phyloP scores from a whole-genome alignment of 2,329 filamentous ascomycete genomes.

The Aspergillus tanneri region DNA sequence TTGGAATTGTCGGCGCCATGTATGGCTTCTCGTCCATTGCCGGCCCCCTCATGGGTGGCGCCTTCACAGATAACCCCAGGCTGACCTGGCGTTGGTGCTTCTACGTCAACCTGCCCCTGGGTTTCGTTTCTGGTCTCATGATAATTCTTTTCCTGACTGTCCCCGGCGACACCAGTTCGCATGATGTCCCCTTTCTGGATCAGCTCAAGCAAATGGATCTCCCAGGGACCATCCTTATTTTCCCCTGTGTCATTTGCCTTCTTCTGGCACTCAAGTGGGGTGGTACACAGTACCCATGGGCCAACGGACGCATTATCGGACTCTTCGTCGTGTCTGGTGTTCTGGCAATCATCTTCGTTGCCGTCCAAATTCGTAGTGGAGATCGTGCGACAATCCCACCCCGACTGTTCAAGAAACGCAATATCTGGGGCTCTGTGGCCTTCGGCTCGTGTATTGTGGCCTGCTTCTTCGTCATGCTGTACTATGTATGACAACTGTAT shows the following conservation, averaged over 20 bases:
- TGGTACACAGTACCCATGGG: slow-evolving; percentile 52
- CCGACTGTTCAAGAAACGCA: slow-evolving; percentile 3
- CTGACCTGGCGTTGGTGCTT: slow-evolving; percentile 44
- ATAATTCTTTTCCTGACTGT: slow-evolving; percentile 34
- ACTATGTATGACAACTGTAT: slow-evolving; percentile 3
- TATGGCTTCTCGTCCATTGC: slow-evolving; percentile 39
- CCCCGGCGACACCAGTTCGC: slow-evolving; percentile 36
- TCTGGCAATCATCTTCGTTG: slow-evolving; percentile 43
- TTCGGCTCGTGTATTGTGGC: slow-evolving; percentile 4
- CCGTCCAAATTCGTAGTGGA: slow-evolving; percentile 4
- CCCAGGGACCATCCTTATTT: slow-evolving; percentile 34
- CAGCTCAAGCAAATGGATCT: slow-evolving; percentile 44
- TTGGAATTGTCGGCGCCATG: slow-evolving; percentile 32
- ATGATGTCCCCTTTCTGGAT: slow-evolving; percentile 23
- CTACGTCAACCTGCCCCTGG: slow-evolving; percentile 57
- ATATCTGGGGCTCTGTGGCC: not conserved
- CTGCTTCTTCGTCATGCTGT: slow-evolving; percentile 1
- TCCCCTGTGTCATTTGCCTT: slow-evolving; percentile 31
- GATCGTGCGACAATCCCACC: slow-evolving; percentile 1
- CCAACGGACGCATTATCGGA: slow-evolving; percentile 27
- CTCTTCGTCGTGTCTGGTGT: slow-evolving; percentile 48
- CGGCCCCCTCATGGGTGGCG: slow-evolving; percentile 29
- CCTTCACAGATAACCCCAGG: slow-evolving; percentile 15
- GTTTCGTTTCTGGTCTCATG: slow-evolving; percentile 45
- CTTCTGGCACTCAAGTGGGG: slow-evolving; percentile 55